Evolutionary conservation across 2,329 filamentous ascomycete species (phyloP).

Genomic region (Xylariaceae sp.): DNA sequence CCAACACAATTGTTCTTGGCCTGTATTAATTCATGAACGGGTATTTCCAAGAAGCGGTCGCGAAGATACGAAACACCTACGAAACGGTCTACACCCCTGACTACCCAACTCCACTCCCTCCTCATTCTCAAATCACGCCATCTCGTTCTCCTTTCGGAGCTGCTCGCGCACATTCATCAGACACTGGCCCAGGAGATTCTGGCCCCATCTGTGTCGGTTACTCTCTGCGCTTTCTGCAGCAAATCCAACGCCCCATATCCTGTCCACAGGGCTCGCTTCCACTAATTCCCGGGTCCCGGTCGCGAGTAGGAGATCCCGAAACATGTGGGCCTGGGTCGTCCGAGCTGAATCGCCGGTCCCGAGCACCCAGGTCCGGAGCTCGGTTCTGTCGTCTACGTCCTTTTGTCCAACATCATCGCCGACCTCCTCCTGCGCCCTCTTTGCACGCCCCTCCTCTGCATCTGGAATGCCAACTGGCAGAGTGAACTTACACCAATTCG

Average conservation of each 20-base stretch:
- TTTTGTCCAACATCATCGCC: not conserved
- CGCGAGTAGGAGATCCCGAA: constrained; percentile 46
- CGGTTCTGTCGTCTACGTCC: constrained; percentile 16
- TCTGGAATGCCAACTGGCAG: constrained; percentile 30
- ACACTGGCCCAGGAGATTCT: constrained; percentile 59
- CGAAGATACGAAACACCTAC: not conserved
- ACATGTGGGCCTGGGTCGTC: constrained; percentile 34
- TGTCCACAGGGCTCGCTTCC: constrained; percentile 56
- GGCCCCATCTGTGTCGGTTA: constrained; percentile 51
- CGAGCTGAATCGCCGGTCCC: constrained; percentile 7
- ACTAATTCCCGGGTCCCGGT: constrained; percentile 58
- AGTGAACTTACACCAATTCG: constrained; percentile 57
- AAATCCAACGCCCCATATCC: constrained; percentile 64
- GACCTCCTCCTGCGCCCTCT: not conserved
- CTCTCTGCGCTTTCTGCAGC: constrained; percentile 43
- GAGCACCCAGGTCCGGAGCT: constrained; percentile 11
- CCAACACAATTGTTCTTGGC: not conserved
- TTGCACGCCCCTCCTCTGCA: not conserved
- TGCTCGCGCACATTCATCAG: constrained; percentile 53
- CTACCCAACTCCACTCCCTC: not conserved
- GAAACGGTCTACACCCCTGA: not conserved
- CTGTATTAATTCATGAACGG: not conserved
- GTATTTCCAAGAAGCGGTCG: not conserved
- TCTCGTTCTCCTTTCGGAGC: constrained; percentile 38
- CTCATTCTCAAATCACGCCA: not conserved